Evolutionary conservation across 805 yeast genomes (phyloP).

Genomic region (Candida boleticola): DNA sequence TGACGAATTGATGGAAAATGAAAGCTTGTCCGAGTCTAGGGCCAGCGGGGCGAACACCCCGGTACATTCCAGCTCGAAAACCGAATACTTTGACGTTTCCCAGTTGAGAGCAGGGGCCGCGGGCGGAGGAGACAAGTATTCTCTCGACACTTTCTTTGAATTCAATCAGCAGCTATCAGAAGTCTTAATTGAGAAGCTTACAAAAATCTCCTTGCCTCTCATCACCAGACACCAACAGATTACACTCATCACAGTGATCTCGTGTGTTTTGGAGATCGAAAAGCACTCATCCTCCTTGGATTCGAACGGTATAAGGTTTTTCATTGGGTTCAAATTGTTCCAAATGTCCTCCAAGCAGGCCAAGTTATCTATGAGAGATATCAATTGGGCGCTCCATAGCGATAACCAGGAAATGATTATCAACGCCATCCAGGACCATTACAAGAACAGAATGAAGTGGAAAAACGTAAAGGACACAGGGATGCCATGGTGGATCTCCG

Average conservation of each 20-base stretch:
- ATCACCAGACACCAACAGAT: constrained; percentile 90
- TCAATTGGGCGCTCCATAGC: constrained; percentile 84
- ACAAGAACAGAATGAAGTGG: constrained; percentile 56
- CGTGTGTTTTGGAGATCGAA: constrained; percentile 57
- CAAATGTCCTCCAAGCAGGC: constrained; percentile 49
- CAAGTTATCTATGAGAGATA: constrained; percentile 71
- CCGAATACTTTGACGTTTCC: background rate
- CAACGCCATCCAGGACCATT: constrained; percentile 44
- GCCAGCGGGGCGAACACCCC: background rate
- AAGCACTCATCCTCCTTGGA: constrained; percentile 48
- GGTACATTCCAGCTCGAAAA: background rate
- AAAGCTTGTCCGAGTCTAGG: background rate
- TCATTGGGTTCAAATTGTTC: constrained; percentile 67
- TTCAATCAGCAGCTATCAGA: constrained; percentile 46
- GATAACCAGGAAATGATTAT: constrained; percentile 69
- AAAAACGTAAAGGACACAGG: constrained; percentile 56
- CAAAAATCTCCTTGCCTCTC: constrained; percentile 68
- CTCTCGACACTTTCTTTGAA: constrained; percentile 21
- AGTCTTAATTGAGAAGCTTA: constrained; percentile 56
- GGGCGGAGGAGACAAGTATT: background rate
- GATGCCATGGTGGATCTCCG: constrained; percentile 65
- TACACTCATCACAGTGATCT: constrained; percentile 69
- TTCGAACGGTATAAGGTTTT: constrained; percentile 66
- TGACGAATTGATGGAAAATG: constrained; percentile 13
- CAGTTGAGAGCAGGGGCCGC: background rate